Conservation (phyloP, 805 yeast genomes). For the Starmerella bombicola region DNA sequence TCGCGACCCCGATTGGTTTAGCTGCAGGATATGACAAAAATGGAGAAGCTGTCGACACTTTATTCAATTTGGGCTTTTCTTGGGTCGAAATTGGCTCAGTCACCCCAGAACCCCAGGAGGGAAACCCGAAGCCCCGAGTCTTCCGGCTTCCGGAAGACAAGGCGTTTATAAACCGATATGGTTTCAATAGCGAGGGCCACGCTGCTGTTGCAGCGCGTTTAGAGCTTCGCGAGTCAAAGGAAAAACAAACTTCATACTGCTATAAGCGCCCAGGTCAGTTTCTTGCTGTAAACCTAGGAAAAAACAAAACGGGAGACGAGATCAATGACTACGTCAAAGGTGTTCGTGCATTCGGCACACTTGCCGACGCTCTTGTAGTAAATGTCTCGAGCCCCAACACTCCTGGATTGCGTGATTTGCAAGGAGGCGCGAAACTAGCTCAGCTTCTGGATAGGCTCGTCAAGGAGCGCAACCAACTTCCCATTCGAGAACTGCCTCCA, state of each 20-base stretch:
- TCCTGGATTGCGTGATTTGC: constrained; percentile 83
- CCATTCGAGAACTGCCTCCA: constrained; percentile 51
- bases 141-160: constrained; percentile 74
- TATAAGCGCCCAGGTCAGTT: constrained; percentile 28
- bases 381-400: constrained; percentile 94
- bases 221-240: constrained; percentile 45
- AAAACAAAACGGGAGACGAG: constrained; percentile 86
- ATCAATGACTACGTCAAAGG: constrained; percentile 76
- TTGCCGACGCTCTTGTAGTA: constrained; percentile 78
- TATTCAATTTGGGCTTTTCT: constrained; percentile 68
- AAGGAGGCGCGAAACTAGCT: constrained; percentile 61
- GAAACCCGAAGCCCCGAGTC: constrained; percentile 86
- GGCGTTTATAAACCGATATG: constrained; percentile 89
- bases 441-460: constrained; percentile 56
- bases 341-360: constrained; percentile 65
- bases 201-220: constrained; percentile 56
- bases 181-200: constrained; percentile 88
- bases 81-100: constrained; percentile 89
- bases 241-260: not conserved
- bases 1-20: constrained; percentile 73
- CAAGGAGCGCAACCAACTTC: constrained; percentile 46
- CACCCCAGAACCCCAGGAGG: constrained; percentile 87
- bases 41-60: constrained; percentile 77
- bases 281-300: constrained; percentile 78
- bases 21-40: constrained; percentile 96